phyloP scores from a whole-genome alignment of 2,329 filamentous ascomycete species.

The Knufia fluminis region DNA sequence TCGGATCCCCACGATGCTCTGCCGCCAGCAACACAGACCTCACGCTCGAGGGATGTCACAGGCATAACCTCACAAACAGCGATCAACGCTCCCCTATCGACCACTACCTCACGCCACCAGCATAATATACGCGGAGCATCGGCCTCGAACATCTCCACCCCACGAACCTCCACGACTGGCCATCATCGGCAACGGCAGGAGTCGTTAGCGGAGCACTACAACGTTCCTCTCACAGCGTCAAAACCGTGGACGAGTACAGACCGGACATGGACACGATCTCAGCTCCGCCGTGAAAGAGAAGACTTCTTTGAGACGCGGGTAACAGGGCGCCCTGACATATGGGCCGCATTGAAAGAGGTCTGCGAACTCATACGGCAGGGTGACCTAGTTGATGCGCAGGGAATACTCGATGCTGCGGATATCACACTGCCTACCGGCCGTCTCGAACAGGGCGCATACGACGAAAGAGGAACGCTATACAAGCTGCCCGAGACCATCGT shows the following conservation, averaged over 20 bases:
- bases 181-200: slow-evolving; percentile 14
- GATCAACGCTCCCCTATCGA: slow-evolving; percentile 16
- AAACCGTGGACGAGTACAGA: slow-evolving; percentile 52
- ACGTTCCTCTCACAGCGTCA: slow-evolving; percentile 58
- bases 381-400: slow-evolving; percentile 62
- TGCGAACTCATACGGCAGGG: slow-evolving; percentile 58
- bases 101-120: slow-evolving; percentile 7
- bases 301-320: slow-evolving; percentile 91
- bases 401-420: slow-evolving; percentile 67
- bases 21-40: neutral
- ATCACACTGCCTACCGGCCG: slow-evolving; percentile 66
- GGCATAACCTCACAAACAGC: slow-evolving; percentile 21
- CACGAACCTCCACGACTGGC: slow-evolving; percentile 6
- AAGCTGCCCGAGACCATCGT: slow-evolving; percentile 59
- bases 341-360: slow-evolving; percentile 63
- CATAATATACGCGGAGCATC: neutral
- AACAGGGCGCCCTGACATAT: slow-evolving; percentile 66
- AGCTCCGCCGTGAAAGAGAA: slow-evolving; percentile 60
- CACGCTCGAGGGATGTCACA: neutral
- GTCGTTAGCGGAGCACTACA: slow-evolving; percentile 52
- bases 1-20: slow-evolving; percentile 7
- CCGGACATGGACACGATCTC: slow-evolving; percentile 58
- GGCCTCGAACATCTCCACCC: slow-evolving; percentile 5
- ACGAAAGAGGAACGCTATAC: slow-evolving; percentile 61
- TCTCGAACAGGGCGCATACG: slow-evolving; percentile 62